Evolutionary conservation across 164 flowering plant genomes (phyloP).

Genomic region (Kalanchoe fedtschenkoi): DNA sequence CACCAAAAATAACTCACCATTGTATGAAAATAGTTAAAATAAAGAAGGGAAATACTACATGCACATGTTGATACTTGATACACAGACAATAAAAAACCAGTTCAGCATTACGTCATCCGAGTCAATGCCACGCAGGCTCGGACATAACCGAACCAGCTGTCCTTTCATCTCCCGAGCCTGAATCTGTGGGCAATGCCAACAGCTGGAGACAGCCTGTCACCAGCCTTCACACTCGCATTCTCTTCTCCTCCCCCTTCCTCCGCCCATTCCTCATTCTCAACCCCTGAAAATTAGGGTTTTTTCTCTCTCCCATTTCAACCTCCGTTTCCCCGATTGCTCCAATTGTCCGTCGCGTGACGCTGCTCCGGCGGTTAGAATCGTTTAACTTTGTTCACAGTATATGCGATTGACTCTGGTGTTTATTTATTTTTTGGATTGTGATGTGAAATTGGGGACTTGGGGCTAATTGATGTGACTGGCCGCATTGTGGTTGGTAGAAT

Average conservation of each 20-base stretch:
- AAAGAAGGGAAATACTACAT: too few relatives aligned
- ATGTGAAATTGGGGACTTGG: not conserved
- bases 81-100: not conserved
- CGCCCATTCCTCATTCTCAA: not conserved
- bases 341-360: not conserved
- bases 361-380: not conserved
- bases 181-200: not conserved
- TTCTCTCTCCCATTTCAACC: not conserved
- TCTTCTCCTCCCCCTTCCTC: too few relatives aligned
- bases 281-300: not conserved
- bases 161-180: too few relatives aligned
- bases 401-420: not conserved
- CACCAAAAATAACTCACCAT: too few relatives aligned
- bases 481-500: too few relatives aligned
- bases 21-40: too few relatives aligned
- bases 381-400: not conserved
- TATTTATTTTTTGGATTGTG: too few relatives aligned
- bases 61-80: too few relatives aligned
- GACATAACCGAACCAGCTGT: not conserved
- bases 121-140: slow-evolving; percentile 1
- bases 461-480: too few relatives aligned
- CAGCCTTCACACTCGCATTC: too few relatives aligned
- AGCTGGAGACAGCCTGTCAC: slow-evolving; percentile 6
- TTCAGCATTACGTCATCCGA: too few relatives aligned
- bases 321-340: not conserved